A percentile compares a stretch with the other conserved stretches of the same genome.
Evolutionary conservation across 2,329 filamentous ascomycete genomes (phyloP).

Genomic region (Clarireedia hainanense): DNA sequence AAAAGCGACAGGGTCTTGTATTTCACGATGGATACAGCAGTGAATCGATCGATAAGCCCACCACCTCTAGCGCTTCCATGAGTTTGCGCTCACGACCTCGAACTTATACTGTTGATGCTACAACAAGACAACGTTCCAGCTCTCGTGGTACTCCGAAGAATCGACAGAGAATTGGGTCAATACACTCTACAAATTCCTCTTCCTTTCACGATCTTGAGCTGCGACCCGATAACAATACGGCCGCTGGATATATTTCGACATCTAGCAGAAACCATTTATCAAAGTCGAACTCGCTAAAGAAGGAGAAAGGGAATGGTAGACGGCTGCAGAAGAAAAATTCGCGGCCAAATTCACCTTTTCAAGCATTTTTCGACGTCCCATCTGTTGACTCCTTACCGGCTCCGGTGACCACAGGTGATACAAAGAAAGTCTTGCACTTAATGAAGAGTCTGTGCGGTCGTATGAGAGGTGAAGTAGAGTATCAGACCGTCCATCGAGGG

Average conservation of each 20-base stretch:
- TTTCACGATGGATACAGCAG: slow-evolving; percentile 51
- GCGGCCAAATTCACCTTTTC: slow-evolving; percentile 47
- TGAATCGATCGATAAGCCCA: slow-evolving; percentile 17
- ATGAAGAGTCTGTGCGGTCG: slow-evolving; percentile 73
- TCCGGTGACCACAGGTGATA: slow-evolving; percentile 57
- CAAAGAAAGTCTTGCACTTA: slow-evolving; percentile 62
- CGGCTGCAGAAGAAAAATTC: slow-evolving; percentile 47
- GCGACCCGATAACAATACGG: slow-evolving; percentile 34
- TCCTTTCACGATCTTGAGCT: slow-evolving; percentile 40
- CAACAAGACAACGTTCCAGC: slow-evolving; percentile 29
- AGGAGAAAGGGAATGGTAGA: slow-evolving; percentile 27
- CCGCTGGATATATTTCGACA: slow-evolving; percentile 28
- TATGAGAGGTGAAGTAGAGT: slow-evolving; percentile 74
- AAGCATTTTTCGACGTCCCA: slow-evolving; percentile 40
- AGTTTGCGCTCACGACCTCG: slow-evolving; percentile 35
- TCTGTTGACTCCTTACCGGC: slow-evolving; percentile 52
- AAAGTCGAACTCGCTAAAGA: slow-evolving; percentile 34
- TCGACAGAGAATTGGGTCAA: slow-evolving; percentile 61
- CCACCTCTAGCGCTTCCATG: slow-evolving; percentile 18
- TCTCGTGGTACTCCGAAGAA: slow-evolving; percentile 35
- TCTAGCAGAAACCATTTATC: slow-evolving; percentile 29
- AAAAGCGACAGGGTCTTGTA: slow-evolving; percentile 49
- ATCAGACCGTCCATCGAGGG: slow-evolving; percentile 52
- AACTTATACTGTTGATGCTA: slow-evolving; percentile 41
- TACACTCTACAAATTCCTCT: slow-evolving; percentile 55